Evolutionary conservation across 805 yeast genomes (phyloP).

Genomic region (Blastobotrys americana): DNA sequence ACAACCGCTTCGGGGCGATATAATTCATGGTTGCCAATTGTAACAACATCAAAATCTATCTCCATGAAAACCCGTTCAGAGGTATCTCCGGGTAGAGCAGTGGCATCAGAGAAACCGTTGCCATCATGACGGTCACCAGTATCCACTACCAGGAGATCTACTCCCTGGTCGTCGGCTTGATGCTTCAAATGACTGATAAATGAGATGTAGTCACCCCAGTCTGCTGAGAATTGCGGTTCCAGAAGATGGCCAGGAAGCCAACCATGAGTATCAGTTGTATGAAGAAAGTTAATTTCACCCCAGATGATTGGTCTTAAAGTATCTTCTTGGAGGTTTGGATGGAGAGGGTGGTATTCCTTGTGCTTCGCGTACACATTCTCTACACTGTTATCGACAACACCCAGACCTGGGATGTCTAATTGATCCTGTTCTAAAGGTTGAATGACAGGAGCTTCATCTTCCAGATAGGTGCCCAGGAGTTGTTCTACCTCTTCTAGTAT

Average conservation of each 20-base stretch:
- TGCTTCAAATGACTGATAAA: slow-evolving; percentile 49
- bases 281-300: slow-evolving; percentile 77
- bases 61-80: slow-evolving; percentile 56
- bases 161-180: slow-evolving; percentile 39
- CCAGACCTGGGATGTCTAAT: no score
- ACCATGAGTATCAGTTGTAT: slow-evolving; percentile 94
- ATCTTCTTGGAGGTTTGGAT: neutral
- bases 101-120: slow-evolving; percentile 79
- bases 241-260: slow-evolving; percentile 89
- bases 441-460: neutral
- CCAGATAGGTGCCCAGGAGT: neutral
- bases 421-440: no score
- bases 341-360: slow-evolving; percentile 33
- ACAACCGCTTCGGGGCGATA: slow-evolving; percentile 57
- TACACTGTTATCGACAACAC: no score
- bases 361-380: slow-evolving; percentile 24
- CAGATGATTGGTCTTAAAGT: slow-evolving; percentile 34
- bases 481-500: neutral
- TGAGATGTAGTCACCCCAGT: slow-evolving; percentile 88
- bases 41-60: slow-evolving; percentile 65
- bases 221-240: slow-evolving; percentile 69
- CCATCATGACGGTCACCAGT: slow-evolving; percentile 96
- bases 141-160: slow-evolving; percentile 70
- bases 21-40: slow-evolving; percentile 89
- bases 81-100: slow-evolving; percentile 59